phyloP scores from a whole-genome alignment of 805 yeast genomes.

The Yarrowia alimentaria region DNA sequence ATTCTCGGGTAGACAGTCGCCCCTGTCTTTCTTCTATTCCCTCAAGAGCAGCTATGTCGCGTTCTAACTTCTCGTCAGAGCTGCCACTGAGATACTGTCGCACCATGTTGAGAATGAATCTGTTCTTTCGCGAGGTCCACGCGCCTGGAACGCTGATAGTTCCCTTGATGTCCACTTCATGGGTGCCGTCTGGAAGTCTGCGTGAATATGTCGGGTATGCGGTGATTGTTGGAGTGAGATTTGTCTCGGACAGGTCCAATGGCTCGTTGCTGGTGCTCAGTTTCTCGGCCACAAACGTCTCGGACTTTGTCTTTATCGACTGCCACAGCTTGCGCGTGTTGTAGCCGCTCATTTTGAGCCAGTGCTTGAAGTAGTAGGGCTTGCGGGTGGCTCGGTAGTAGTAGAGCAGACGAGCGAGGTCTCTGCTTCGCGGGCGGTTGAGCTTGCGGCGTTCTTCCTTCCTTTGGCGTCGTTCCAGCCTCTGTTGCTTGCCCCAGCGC shows the following conservation, averaged over 20 bases:
- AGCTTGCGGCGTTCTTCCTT: neutral
- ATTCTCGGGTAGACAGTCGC: neutral
- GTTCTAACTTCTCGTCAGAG: conserved; percentile 6
- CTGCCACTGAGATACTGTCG: conserved; percentile 44
- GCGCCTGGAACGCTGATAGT: conserved; percentile 65
- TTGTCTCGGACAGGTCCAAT: conserved; percentile 7
- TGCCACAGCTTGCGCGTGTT: conserved; percentile 24
- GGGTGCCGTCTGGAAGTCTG: conserved; percentile 39
- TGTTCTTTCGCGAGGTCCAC: conserved; percentile 64
- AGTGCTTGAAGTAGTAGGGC: conserved; percentile 20
- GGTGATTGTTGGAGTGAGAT: conserved; percentile 3
- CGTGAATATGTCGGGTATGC: conserved; percentile 56
- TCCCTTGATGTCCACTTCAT: conserved; percentile 66
- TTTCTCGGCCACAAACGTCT: conserved; percentile 48
- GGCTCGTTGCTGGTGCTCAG: conserved; percentile 44
- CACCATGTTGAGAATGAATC: conserved; percentile 64
- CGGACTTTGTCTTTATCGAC: conserved; percentile 27
- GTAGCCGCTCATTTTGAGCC: conserved; percentile 24
- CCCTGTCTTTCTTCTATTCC: conserved; percentile 2
- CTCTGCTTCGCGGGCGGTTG: conserved; percentile 7
- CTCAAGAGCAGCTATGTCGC: conserved; percentile 9
- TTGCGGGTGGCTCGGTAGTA: conserved; percentile 26
- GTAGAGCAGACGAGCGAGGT: conserved; percentile 12
- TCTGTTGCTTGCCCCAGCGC: conserved; percentile 13
- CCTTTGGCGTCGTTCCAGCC: neutral